These are phyloP conservation scores for Ustulina deusta DNA, from an alignment of 2,329 filamentous ascomycete species.

Conservation along the genomic window DNA sequence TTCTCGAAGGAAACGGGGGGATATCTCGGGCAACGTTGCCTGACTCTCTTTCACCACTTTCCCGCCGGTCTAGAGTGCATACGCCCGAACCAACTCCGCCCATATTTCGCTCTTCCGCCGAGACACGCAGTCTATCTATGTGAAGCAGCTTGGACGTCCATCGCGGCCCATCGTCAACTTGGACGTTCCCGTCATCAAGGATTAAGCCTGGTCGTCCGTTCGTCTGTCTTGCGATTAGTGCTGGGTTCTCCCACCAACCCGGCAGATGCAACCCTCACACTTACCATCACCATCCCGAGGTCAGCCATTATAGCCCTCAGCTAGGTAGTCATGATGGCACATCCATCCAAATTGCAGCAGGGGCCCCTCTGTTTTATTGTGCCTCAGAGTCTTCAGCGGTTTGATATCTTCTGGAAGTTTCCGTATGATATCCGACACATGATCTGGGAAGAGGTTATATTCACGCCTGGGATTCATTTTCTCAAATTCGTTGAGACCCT, in stretches of 20 bases:
- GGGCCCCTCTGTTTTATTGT: slow-evolving; percentile 41
- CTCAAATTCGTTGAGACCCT: slow-evolving; percentile 46
- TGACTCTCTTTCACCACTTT: not conserved
- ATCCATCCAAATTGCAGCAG: slow-evolving; percentile 8
- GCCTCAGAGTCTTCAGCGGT: slow-evolving; percentile 43
- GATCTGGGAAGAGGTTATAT: slow-evolving; percentile 48
- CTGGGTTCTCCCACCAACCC: not conserved
- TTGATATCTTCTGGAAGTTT: slow-evolving; percentile 44
- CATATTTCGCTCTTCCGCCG: slow-evolving; percentile 1
- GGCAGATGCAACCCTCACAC: slow-evolving; percentile 11
- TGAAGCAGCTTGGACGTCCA: not conserved
- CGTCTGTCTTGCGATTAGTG: not conserved
- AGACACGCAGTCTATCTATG: slow-evolving; percentile 1
- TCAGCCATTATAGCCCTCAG: not conserved
- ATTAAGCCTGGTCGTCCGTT: not conserved
- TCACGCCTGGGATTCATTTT: slow-evolving; percentile 50
- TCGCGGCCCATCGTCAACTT: not conserved
- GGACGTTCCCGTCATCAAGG: not conserved
- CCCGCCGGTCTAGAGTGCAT: slow-evolving; percentile 8
- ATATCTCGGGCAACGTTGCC: not conserved
- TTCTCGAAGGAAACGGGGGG: not conserved
- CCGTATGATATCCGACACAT: slow-evolving; percentile 49
- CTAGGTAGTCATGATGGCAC: slow-evolving; percentile 28
- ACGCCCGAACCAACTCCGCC: not conserved
- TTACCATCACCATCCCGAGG: not conserved